Base-by-base conservation (phyloP, 495 filamentous ascomycete genomes). In the Aspergillus saccharolyticus region DNA sequence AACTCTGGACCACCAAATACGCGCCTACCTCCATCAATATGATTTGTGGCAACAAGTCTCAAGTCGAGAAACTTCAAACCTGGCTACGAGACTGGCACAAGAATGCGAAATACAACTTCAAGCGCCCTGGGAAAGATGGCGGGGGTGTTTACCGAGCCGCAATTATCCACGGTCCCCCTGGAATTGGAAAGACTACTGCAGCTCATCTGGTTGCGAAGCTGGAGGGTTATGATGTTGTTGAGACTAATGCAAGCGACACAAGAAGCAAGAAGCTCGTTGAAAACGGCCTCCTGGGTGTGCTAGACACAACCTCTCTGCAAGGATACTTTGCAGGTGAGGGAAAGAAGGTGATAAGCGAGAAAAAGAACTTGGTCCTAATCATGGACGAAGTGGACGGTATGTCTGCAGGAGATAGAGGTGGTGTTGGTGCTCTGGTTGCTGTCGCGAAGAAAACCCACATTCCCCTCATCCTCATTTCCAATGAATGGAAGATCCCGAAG, bases 311-410 rank as follows among this genome's bases (percentile, higher is more conserved):
- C 8, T 97, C 93, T 7, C 72, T 99, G 21, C 82, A 90, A 59
- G 94, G 94, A 9, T 97, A 89, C 74, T 97, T 97, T 66, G 87
- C 91, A n/a, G 87, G 83, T 16, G 85, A 89, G 45, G 88, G 86
- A 42, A 87, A 91, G 74, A 83, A 88, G 56, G 85, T 96, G 4
- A 85, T 97, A 53, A 74, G 75, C 25, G 79, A 77, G 19, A 97
- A 92, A 73, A 93, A 92, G 75, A 96, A 96, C 57, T 82, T 97
- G 22, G 89, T 96, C 9, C 76, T 99, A 14, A 88, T 99, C 75
- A 97, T 99, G 95, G 94, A 99, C 63, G 94, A 99, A 71, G 94
- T 99, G 6, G 94, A 99, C 66, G 94, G 94, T 33, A 99, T 99
- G 94, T 96, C 92, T 47, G 91, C 91, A 44, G 94, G 94, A 63